A percentile compares a stretch with the other conserved stretches of the same genome.
Evolutionary conservation across 2,329 filamentous ascomycete species (phyloP).

Genomic region (Nigrospora osmanthi): DNA sequence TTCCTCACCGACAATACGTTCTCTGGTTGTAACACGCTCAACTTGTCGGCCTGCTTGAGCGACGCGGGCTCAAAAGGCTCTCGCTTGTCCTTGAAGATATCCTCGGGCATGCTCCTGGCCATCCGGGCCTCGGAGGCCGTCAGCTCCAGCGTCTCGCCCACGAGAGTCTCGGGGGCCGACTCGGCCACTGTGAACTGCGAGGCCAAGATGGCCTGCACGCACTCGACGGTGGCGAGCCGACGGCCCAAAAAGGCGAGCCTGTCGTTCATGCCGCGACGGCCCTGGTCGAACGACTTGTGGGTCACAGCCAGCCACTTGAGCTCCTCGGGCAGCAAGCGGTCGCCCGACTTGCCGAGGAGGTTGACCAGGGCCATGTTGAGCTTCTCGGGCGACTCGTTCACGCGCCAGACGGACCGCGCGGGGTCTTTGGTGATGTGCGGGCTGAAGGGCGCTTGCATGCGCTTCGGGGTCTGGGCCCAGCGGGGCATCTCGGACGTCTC

Average conservation of each 20-base stretch:
- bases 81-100: slow-evolving; percentile 45
- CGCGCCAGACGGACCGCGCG: slow-evolving; percentile 47
- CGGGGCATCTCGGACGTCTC: slow-evolving; percentile 36
- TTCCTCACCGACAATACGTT: slow-evolving; percentile 57
- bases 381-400: slow-evolving; percentile 67
- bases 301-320: slow-evolving; percentile 95
- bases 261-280: slow-evolving; percentile 89
- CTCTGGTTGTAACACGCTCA: slow-evolving; percentile 53
- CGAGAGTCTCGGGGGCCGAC: not conserved
- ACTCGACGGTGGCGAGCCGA: slow-evolving; percentile 17
- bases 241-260: slow-evolving; percentile 71
- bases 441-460: slow-evolving; percentile 63
- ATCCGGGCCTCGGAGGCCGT: slow-evolving; percentile 6
- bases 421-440: slow-evolving; percentile 50
- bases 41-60: slow-evolving; percentile 65
- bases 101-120: slow-evolving; percentile 51
- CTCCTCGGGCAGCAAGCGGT: slow-evolving; percentile 75
- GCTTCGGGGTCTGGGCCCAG: slow-evolving; percentile 63
- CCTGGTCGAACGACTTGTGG: slow-evolving; percentile 97
- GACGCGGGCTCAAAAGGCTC: slow-evolving; percentile 63
- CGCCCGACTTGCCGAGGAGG: slow-evolving; percentile 66
- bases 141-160: not conserved
- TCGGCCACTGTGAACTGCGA: not conserved
- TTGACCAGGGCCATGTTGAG: slow-evolving; percentile 72
- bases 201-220: slow-evolving; percentile 26